A percentile compares a stretch with the other conserved stretches of the same genome.
Conservation (phyloP, 2,329 filamentous ascomycete species). For the Paraconiothyrium sp. region DNA sequence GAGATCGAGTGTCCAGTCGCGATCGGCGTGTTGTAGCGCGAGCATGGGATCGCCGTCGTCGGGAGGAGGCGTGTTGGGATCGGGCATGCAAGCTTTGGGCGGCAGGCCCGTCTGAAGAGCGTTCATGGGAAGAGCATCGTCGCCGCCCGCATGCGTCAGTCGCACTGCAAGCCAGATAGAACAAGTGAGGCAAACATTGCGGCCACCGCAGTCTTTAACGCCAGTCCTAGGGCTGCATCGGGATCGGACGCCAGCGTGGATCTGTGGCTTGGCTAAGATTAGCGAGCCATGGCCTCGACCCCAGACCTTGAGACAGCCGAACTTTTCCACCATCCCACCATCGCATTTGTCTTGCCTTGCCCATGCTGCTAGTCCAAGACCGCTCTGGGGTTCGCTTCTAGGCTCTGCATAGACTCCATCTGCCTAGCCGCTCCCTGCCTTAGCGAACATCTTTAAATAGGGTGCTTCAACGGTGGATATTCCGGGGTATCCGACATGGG, state of each 20-base stretch:
- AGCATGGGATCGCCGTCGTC: not conserved
- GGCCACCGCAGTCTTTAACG: not conserved
- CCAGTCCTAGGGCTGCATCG: not conserved
- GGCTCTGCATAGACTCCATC: too few species aligned
- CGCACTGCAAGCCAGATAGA: not conserved
- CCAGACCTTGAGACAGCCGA: not conserved
- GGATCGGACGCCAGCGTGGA: not conserved
- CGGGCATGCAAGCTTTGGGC: not conserved
- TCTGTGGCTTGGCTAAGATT: not conserved
- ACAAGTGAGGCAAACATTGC: not conserved
- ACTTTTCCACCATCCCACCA: not conserved
- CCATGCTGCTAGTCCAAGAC: too few species aligned
- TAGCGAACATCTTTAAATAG: too few species aligned
- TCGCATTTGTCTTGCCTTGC: too few species aligned
- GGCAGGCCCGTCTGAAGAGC: not conserved
- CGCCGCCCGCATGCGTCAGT: not conserved
- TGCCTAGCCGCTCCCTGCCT: too few species aligned
- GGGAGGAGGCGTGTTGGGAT: slow-evolving; percentile 10
- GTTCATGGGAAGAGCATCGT: not conserved
- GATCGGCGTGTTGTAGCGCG: not conserved
- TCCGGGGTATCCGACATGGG: too few species aligned
- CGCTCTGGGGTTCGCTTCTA: too few species aligned
- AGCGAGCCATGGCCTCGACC: not conserved
- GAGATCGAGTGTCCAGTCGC: slow-evolving; percentile 41
- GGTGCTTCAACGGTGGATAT: too few species aligned